Percentiles rank a stretch among this genome's conserved stretches.
phyloP scores from a whole-genome alignment of 2,329 filamentous ascomycete genomes.

The Colletotrichum magnum region DNA sequence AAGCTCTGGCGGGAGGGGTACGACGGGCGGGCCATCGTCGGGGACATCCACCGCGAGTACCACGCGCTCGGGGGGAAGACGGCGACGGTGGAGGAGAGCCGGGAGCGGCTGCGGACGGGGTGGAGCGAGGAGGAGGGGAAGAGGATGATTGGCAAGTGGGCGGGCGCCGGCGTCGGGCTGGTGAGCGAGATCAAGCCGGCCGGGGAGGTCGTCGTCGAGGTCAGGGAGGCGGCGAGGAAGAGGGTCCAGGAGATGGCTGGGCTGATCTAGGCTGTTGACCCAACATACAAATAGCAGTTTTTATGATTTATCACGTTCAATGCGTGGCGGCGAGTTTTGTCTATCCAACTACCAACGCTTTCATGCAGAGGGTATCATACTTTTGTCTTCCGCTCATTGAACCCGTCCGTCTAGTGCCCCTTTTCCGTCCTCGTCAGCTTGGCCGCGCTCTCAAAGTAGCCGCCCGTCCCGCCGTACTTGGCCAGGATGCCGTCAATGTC shows the following conservation, averaged over 20 bases:
- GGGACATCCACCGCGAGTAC: slow-evolving; percentile 57
- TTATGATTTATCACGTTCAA: not conserved
- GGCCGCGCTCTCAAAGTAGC: slow-evolving; percentile 72
- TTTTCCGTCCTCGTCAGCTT: slow-evolving; percentile 69
- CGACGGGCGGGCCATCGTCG: slow-evolving; percentile 60
- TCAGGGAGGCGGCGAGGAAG: slow-evolving; percentile 53
- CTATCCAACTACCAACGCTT: not conserved
- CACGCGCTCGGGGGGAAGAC: slow-evolving; percentile 41
- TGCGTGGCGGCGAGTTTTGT: not conserved
- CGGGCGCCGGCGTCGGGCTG: slow-evolving; percentile 61
- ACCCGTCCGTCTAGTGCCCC: slow-evolving; percentile 51
- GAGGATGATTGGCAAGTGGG: slow-evolving; percentile 55
- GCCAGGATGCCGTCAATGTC: slow-evolving; percentile 61
- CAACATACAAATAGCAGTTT: not conserved
- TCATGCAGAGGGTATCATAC: not conserved
- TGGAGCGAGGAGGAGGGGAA: slow-evolving; percentile 51
- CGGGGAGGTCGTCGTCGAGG: slow-evolving; percentile 59
- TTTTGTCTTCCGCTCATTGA: too few species aligned
- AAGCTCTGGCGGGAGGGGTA: slow-evolving; percentile 58
- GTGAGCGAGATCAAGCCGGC: slow-evolving; percentile 58
- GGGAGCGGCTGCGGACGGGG: slow-evolving; percentile 54
- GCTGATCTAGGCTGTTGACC: slow-evolving; percentile 29
- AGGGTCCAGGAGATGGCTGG: slow-evolving; percentile 49
- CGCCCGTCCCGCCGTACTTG: slow-evolving; percentile 69
- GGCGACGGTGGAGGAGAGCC: slow-evolving; percentile 54